Evolutionary conservation across 2,329 filamentous ascomycete genomes (phyloP), one percentile per base, ranked within the genome.

Genomic region (Sporothrix variecibatus): DNA sequence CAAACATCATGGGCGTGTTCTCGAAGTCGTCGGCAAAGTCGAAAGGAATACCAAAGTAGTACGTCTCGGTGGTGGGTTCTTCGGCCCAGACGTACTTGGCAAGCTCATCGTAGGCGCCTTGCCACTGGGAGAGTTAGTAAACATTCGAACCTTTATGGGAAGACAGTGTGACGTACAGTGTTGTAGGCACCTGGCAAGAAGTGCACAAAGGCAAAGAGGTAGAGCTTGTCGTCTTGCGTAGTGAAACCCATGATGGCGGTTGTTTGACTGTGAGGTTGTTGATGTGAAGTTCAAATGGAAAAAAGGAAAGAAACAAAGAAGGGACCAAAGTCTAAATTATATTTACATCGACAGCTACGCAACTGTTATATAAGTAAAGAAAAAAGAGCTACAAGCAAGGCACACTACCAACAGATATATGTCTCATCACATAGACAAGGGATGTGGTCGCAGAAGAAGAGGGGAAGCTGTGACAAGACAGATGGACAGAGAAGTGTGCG

Each of bases 11-110:
- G 12, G 79, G 79, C 46, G 81, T 80, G 51, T 76, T 77, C 34
- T 77, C 76, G 65, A 79, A 71, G 76, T 82, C 77, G 67, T 81
- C 76, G 17, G 78, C 79, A 76, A 81, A 80, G 75, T 82, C 80
- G 60, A 80, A 72, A 6, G 82, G 83, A 64, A 84, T 81, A 70
- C 82, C 83, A 75, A 85, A 84, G 79, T 84, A 84, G 78, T 84
- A 85, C 1, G 82, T 80, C 75, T 81, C 78, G 0, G 82, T 84
- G 12, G 80, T 81, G 56, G 78, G 79, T 75, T 84, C 82, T 7
- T 79, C 76, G 69, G 71, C 75, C 74, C 72, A 79, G 75, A 83
- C 82, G 67, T 84, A 81, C 40, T 77, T 75, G 43, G 80, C 82
- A 34, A 84, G 82, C 31, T 80, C 79, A 73, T 83, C 81, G 75